These are phyloP conservation scores for Peronospora belbahrii DNA, from an alignment of 352 stramenopile genomes.

Conservation along the genomic window DNA sequence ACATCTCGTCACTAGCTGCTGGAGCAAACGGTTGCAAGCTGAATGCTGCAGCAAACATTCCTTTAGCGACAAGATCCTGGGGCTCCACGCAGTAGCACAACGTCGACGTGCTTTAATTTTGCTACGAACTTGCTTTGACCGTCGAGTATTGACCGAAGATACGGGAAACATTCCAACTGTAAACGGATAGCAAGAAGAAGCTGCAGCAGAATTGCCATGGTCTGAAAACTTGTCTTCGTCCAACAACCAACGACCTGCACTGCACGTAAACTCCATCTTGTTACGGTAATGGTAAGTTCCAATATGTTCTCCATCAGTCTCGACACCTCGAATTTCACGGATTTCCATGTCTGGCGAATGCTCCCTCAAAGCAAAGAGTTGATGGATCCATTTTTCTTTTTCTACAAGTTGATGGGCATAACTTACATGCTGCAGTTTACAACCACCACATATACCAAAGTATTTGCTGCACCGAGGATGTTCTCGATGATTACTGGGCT, in stretches of 20 bases:
- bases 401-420: slow-evolving; percentile 53
- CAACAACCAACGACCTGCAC: slow-evolving; percentile 59
- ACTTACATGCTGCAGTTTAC: slow-evolving; percentile 53
- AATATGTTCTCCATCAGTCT: not conserved
- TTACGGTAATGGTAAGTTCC: slow-evolving; percentile 56
- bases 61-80: slow-evolving; percentile 60
- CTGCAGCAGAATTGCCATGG: not conserved
- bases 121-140: slow-evolving; percentile 25
- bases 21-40: slow-evolving; percentile 39
- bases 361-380: slow-evolving; percentile 21
- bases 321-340: slow-evolving; percentile 33
- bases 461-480: slow-evolving; percentile 39
- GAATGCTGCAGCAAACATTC: slow-evolving; percentile 43
- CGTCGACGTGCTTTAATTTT: slow-evolving; percentile 29
- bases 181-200: slow-evolving; percentile 25
- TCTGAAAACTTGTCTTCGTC: slow-evolving; percentile 28
- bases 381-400: slow-evolving; percentile 49
- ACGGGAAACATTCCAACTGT: slow-evolving; percentile 70
- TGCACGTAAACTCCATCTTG: slow-evolving; percentile 84
- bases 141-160: slow-evolving; percentile 34
- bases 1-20: slow-evolving; percentile 23
- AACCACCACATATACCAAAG: slow-evolving; percentile 65
- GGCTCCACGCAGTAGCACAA: slow-evolving; percentile 36
- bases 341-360: slow-evolving; percentile 33
- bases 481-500: slow-evolving; percentile 31